These are phyloP conservation scores for Physaria fendleri DNA, from an alignment of 345 rosid genomes.

Conservation along the genomic window DNA sequence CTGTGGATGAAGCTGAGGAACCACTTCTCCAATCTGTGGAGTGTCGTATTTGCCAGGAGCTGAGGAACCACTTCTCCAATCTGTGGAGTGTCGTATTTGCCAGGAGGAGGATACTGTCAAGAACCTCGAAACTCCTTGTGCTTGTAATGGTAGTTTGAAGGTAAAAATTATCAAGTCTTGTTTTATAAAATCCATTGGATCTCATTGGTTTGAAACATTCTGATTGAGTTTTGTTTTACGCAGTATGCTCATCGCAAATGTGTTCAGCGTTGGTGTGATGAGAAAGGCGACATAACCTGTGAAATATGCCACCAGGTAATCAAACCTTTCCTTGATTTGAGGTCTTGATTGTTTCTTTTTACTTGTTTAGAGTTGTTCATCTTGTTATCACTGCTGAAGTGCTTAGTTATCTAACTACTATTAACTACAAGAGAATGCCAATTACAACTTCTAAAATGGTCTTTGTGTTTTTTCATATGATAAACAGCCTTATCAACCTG, in stretches of 20 bases:
- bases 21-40: slow-evolving; percentile 68
- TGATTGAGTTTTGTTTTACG: background rate
- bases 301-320: slow-evolving; percentile 93
- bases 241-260: slow-evolving; percentile 55
- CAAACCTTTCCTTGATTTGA: background rate
- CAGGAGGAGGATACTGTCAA: slow-evolving; percentile 81
- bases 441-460: background rate
- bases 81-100: slow-evolving; percentile 87
- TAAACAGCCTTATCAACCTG: slow-evolving; percentile 72
- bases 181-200: background rate
- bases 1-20: slow-evolving; percentile 27
- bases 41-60: slow-evolving; percentile 98
- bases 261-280: slow-evolving; percentile 96
- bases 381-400: background rate
- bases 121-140: slow-evolving; percentile 86
- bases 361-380: background rate
- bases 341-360: background rate
- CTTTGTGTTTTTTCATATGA: background rate
- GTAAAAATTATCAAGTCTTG: slow-evolving; percentile 25
- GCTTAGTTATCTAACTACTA: background rate
- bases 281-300: slow-evolving; percentile 87
- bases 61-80: slow-evolving; percentile 87
- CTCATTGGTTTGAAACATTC: background rate
- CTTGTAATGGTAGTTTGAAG: slow-evolving; percentile 95
- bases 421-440: background rate